Evolutionary conservation across 2,329 filamentous ascomycete species (phyloP), one percentile per base, ranked within the genome.

Genomic region (Sporothrix protearum): DNA sequence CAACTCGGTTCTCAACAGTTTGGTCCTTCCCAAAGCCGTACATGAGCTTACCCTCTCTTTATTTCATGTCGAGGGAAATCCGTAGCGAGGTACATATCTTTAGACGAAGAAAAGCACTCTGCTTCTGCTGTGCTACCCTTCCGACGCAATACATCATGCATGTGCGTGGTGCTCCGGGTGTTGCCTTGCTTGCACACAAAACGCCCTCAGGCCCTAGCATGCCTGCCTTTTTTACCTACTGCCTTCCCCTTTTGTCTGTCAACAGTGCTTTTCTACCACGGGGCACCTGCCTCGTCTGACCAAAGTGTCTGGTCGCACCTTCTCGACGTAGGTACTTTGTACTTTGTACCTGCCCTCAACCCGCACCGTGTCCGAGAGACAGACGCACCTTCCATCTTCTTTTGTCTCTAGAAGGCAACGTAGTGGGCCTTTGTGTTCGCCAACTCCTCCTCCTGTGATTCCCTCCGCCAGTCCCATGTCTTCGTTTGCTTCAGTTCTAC

Each of bases 141-240:
- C 42, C 28, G 14, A 53, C 30, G 42, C 39, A 36, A 33, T 57
- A 42, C 64, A 69, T 4, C n/a, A 10, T 63, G 39, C 70, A 45
- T 22, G 30, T 68, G 70, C 66, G 69, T 57, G 53, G 36, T 66
- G 57, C 55, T 10, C 42, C 71, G 57, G 67, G 36, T 69, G 57
- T 49, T 68, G 14, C 71, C 57, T 69, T 22, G 57, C 57, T 69
- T 22, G 57, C 16, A 72, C 67, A 69, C 28, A 47, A 25, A 22
- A 19, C 53, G 67, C 51, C 51, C 45, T 16, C 2, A 42, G 9
- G n/a, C 19, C 12, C 6, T 33, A 19, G 14, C 14, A n/a, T 49
- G 42, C 42, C 28, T 22, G 22, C 59, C 12, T 49, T 49, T 66
- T 25, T 66, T 49, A 30, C 63, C 16, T 49, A 10, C 10, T 8